Evolutionary conservation across 2,329 filamentous ascomycete genomes (phyloP), one percentile per base, ranked within the genome.

Genomic region (Tolypocladium cylindrosporum): DNA sequence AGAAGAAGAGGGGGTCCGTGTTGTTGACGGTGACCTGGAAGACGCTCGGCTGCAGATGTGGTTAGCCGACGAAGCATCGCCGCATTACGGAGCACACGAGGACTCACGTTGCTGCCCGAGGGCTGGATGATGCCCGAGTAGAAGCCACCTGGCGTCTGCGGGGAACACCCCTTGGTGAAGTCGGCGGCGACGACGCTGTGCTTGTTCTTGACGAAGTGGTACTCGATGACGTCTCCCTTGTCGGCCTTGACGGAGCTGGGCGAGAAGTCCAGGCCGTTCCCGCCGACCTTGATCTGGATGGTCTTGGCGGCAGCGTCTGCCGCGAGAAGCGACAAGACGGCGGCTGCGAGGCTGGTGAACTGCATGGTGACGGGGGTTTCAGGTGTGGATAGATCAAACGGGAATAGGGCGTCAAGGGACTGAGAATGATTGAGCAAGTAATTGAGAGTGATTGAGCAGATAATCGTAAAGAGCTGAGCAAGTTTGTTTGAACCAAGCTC

Each of bases 81-180:
- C 31, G 31, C 31, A 9, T 34, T 34, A 34, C 31, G 31, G 5
- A 9, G 7, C 7, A 34, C 7, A 34, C 31, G 31, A 34, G 39
- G 1, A 58, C 58, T 54, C 52, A 58, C 57, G 42, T 45, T 45
- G n/a, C 13, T 43, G 14, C 40, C 52, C 13, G 21, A 21, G 5
- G 58, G 8, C n/a, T 57, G 37, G 63, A 60, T 24, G 19, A 53
- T 11, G 37, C 60, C 60, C 7, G 60, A 63, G 58, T 41, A 62
- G 61, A 61, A 61, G 8, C 64, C 64, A 24, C 60, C 63, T 10
- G 56, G 24, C 10, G 59, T 10, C 31, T 59, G 56, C 19, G 79
- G 77, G 36, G 74, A 62, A 66, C 80, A 84, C 1, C 79, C 79
- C 16, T 74, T 70, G 58, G 70, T 71, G 64, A 81, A 81, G 48